Conservation (phyloP, 2,329 filamentous ascomycete genomes). For the Orbilia quercus region DNA sequence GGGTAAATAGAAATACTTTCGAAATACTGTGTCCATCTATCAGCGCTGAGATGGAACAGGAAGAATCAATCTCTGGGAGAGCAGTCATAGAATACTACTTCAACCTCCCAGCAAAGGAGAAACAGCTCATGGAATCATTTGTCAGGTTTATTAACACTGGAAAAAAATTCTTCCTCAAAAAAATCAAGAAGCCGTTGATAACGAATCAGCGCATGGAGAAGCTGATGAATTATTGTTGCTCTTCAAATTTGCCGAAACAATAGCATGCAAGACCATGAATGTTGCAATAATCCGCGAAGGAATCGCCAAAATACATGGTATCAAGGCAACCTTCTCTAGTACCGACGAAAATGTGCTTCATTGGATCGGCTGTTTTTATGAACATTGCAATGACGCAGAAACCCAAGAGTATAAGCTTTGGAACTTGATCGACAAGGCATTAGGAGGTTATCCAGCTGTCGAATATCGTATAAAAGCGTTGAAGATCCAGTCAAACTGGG, state of each 20-base stretch:
- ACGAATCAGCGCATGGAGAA: background rate
- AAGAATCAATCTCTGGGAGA: background rate
- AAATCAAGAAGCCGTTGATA: too few species aligned
- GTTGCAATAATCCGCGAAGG: background rate
- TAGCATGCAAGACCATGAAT: constrained; percentile 13
- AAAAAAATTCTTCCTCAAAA: background rate
- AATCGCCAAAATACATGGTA: background rate
- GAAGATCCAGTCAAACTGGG: background rate
- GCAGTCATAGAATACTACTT: constrained; percentile 8
- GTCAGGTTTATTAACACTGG: constrained; percentile 19
- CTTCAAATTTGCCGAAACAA: constrained; percentile 7
- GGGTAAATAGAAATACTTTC: constrained; percentile 10
- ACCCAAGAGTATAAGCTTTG: constrained; percentile 16
- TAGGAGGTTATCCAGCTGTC: background rate
- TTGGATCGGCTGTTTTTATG: constrained; percentile 36
- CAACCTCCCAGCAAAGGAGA: background rate
- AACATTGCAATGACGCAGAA: constrained; percentile 14
- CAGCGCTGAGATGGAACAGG: background rate
- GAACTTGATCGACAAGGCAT: constrained; percentile 1
- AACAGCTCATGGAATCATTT: constrained; percentile 1
- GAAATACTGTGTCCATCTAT: background rate
- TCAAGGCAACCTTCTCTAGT: background rate
- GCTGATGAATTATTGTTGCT: constrained; percentile 16
- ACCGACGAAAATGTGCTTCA: constrained; percentile 12
- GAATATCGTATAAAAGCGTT: background rate